Evolutionary conservation across 2,329 filamentous ascomycete species (phyloP), one percentile per base, ranked within the genome.

Genomic region (Juglanconis sp.): DNA sequence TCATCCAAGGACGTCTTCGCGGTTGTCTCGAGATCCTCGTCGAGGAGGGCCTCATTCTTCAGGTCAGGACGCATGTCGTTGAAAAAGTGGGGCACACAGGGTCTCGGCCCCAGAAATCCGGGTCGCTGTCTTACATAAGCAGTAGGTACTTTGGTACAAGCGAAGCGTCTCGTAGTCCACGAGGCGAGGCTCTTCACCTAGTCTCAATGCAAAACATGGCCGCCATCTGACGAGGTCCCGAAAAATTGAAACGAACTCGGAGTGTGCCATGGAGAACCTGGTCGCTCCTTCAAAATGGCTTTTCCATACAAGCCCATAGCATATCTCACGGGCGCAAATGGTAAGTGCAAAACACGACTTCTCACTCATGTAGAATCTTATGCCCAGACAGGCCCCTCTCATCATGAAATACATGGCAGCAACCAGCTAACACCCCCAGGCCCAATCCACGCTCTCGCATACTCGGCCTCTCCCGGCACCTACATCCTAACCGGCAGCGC

Each of bases 401-500:
- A 34, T 11, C 38, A 17, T 17, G n/a, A 4, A 5, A 9, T 17
- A 15, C 15, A 24, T 36, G 4, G 46, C 15, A 7, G 2, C 5
- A 17, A n/a, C 38, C 57, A 10, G 56, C 53, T 32, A 17, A 24
- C 52, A 56, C 38, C 48, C 47, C 34, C 68, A 90, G 88, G 87
- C 61, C 87, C 89, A 40, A 81, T 92, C 53, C 90, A 92, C 72
- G 85, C 89, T 52, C 79, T 92, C 57, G 79, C 85, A 56, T 92
- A 92, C 75, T 92, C 89, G 57, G 84, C 87, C 63, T 86, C 84
- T 11, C 85, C 88, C 15, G 88, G 88, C 46, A 88, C 87, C 3
- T 92, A 92, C 70, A 84, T 97, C 71, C 84, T 98, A 61, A 92
- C 92, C 40, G 93, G 94, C 69, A 92, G 89, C 38, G 85, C 91